These are phyloP conservation scores for Alternaria gaisen DNA, from an alignment of 2,329 filamentous ascomycete genomes.

Conservation along the genomic window DNA sequence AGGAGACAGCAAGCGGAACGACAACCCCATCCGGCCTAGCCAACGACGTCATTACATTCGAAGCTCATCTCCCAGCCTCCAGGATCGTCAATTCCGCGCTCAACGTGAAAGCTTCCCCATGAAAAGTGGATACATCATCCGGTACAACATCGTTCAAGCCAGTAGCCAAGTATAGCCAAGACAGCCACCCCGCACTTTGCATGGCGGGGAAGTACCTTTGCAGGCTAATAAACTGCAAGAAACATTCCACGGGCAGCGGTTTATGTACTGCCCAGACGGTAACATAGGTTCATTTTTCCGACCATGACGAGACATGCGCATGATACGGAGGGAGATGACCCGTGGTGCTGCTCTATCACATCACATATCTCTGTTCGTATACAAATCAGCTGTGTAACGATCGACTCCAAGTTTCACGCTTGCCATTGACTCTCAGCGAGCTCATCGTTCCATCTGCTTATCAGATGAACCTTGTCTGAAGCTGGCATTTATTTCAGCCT, in stretches of 20 bases:
- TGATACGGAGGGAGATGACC: conserved; percentile 12
- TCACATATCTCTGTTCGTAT: not conserved
- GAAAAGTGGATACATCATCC: not conserved
- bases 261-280: conserved; percentile 18
- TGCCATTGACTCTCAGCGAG: not conserved
- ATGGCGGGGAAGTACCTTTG: conserved; percentile 24
- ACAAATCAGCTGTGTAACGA: conserved; percentile 8
- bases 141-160: conserved; percentile 5
- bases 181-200: conserved; percentile 33
- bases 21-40: not conserved
- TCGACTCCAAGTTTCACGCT: not conserved
- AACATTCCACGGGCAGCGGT: conserved; percentile 10
- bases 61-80: not conserved
- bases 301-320: conserved; percentile 8
- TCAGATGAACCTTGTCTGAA: conserved; percentile 10
- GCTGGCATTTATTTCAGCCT: not conserved
- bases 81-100: conserved; percentile 7
- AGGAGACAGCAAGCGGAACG: conserved; percentile 11
- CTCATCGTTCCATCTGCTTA: conserved; percentile 2
- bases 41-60: conserved; percentile 7
- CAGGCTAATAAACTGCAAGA: conserved; percentile 3
- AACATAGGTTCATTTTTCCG: conserved; percentile 16
- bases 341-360: not conserved
- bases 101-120: conserved; percentile 4
- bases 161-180: conserved; percentile 26